These are phyloP conservation scores for Fusarium sororula DNA, from an alignment of 2,329 filamentous ascomycete genomes.

Conservation along the genomic window DNA sequence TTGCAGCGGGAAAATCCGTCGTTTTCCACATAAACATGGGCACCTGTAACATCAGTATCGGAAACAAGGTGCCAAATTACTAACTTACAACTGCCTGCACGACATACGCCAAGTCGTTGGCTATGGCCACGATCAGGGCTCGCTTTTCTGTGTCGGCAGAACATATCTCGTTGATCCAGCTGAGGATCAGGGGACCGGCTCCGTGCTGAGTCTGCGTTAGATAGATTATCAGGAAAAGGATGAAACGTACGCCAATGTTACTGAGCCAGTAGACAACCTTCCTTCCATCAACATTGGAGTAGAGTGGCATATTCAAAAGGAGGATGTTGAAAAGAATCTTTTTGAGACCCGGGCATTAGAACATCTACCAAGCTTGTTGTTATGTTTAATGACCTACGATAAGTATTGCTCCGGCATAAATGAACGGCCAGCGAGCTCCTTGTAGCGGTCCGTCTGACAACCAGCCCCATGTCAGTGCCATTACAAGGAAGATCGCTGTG, in stretches of 20 bases:
- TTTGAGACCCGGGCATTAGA: neutral
- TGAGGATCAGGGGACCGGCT: constrained; percentile 34
- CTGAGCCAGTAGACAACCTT: constrained; percentile 34
- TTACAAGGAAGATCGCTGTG: constrained; percentile 27
- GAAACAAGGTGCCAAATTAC: fast-evolving
- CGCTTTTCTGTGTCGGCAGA: constrained; percentile 32
- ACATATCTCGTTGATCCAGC: constrained; percentile 39
- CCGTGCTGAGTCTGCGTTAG: neutral
- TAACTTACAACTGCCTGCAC: constrained; percentile 24
- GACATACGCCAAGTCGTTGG: constrained; percentile 24
- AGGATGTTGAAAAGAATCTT: constrained; percentile 22
- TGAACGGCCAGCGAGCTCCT: constrained; percentile 26
- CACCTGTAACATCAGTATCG: neutral
- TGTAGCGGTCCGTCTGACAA: constrained; percentile 26
- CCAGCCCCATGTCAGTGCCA: constrained; percentile 29
- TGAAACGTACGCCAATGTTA: constrained; percentile 30
- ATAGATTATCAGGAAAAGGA: neutral
- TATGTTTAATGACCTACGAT: neutral
- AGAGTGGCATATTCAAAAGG: constrained; percentile 26
- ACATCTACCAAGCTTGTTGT: fast-evolving
- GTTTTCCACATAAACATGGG: constrained; percentile 4
- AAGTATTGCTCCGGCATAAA: constrained; percentile 25
- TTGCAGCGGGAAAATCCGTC: neutral
- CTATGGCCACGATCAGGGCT: constrained; percentile 19
- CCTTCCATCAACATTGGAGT: constrained; percentile 6